phyloP scores from a whole-genome alignment of 805 yeast species.

The Ogataea henricii region DNA sequence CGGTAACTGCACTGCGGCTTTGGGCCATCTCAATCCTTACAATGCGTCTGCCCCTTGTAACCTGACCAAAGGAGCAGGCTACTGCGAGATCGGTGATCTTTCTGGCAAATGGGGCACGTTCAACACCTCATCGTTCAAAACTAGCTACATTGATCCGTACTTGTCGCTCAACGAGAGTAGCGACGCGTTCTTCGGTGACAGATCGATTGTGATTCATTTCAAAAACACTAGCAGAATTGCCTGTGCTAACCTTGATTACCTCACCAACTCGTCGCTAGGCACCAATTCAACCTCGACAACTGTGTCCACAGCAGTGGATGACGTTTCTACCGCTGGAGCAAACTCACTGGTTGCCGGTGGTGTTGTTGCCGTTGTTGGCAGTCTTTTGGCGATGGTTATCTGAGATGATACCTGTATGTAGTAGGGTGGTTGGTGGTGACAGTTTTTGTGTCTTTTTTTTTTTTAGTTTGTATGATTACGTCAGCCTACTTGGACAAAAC shows the following conservation, averaged over 20 bases:
- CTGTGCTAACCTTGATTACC: constrained; percentile 48
- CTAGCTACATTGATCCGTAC: constrained; percentile 42
- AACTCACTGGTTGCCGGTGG: constrained; percentile 10
- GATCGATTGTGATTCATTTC: constrained; percentile 52
- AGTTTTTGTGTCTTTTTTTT: neutral
- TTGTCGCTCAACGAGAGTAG: constrained; percentile 42
- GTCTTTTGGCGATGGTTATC: constrained; percentile 22
- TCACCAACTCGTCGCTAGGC: constrained; percentile 5
- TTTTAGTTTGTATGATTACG: neutral
- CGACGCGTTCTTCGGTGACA: constrained; percentile 43
- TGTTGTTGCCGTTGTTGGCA: constrained; percentile 13
- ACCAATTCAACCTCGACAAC: constrained; percentile 7
- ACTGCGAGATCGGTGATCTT: constrained; percentile 50
- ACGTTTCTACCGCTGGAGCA: constrained; percentile 10
- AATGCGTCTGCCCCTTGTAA: constrained; percentile 40
- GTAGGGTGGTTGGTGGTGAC: too few species aligned
- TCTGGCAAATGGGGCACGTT: constrained; percentile 51
- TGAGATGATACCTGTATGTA: neutral
- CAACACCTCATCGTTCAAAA: constrained; percentile 43
- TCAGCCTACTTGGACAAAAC: neutral
- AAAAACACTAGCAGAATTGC: constrained; percentile 53
- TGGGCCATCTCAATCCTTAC: constrained; percentile 48
- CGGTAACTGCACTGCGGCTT: constrained; percentile 43
- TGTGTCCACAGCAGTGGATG: constrained; percentile 1
- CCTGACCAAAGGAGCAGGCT: constrained; percentile 37